phyloP scores from a whole-genome alignment of 306 rosid genomes.

The Prinsepia uniflora region DNA sequence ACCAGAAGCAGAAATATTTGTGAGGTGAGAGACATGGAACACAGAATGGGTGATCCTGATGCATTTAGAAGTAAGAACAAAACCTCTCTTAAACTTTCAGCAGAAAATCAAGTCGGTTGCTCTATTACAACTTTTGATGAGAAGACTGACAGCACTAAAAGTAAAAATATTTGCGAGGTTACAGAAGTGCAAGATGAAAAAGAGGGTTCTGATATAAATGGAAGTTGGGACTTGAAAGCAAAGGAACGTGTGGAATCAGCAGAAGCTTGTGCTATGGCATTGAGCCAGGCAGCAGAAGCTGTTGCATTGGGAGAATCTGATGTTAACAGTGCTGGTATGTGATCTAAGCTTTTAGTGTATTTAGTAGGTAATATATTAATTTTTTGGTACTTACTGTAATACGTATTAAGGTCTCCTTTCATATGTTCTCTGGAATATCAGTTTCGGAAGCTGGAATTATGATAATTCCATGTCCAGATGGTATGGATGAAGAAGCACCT shows the following conservation, averaged over 20 bases:
- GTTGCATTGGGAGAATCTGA: slow-evolving; percentile 54
- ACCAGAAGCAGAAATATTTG: slow-evolving; percentile 44
- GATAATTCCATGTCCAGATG: slow-evolving; percentile 50
- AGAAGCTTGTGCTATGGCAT: slow-evolving; percentile 79
- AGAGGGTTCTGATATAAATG: slow-evolving; percentile 12
- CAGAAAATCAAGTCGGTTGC: slow-evolving; percentile 40
- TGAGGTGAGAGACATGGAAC: slow-evolving; percentile 44
- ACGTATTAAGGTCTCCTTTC: slow-evolving; percentile 1
- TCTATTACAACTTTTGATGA: slow-evolving; percentile 61
- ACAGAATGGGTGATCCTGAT: slow-evolving; percentile 22
- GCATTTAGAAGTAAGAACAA: slow-evolving; percentile 16
- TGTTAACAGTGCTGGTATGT: slow-evolving; percentile 65
- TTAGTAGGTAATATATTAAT: slow-evolving; percentile 1
- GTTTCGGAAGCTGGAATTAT: slow-evolving; percentile 76
- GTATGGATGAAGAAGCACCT: slow-evolving; percentile 29
- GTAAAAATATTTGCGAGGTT: slow-evolving; percentile 20
- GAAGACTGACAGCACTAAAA: slow-evolving; percentile 19
- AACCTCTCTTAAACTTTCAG: slow-evolving; percentile 20
- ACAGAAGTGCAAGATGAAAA: slow-evolving; percentile 25
- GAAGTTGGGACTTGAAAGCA: slow-evolving; percentile 14
- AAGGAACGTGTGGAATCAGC: slow-evolving; percentile 58
- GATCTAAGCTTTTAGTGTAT: slow-evolving; percentile 20
- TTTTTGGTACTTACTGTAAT: slow-evolving; percentile 16
- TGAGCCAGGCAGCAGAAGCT: slow-evolving; percentile 71
- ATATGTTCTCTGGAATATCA: slow-evolving; percentile 33